These are phyloP conservation scores for Ophiorrhiza pumila DNA, from an alignment of 257 asterid genomes.

Conservation along the genomic window DNA sequence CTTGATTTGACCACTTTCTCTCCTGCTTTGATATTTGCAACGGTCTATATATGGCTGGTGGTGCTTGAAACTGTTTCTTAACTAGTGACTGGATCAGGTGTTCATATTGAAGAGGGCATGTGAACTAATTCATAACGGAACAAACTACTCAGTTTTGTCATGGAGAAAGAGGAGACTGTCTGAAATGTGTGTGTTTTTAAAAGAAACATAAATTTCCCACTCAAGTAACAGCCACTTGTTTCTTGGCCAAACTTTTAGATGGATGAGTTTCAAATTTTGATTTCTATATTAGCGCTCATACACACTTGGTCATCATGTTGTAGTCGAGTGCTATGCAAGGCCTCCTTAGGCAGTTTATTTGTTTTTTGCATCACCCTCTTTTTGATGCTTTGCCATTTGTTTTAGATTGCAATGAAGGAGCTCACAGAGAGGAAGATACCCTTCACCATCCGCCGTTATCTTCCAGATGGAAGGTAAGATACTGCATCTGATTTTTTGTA, in stretches of 20 bases:
- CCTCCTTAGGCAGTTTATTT: no score
- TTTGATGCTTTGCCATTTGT: background rate
- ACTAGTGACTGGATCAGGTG: background rate
- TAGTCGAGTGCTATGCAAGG: background rate
- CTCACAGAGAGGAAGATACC: conserved; percentile 81
- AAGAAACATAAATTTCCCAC: background rate
- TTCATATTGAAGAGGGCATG: background rate
- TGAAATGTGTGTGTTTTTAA: background rate
- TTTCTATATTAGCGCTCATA: no score
- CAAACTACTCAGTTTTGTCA: background rate
- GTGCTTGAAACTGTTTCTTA: background rate
- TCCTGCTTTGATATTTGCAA: conserved; percentile 2
- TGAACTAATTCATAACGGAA: background rate
- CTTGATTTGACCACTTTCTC: background rate
- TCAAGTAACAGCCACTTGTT: background rate
- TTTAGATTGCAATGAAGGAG: conserved; percentile 94
- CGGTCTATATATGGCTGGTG: background rate
- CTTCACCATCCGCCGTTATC: conserved; percentile 84
- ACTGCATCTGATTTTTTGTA: background rate
- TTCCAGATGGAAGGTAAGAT: conserved; percentile 84
- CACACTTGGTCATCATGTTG: no score
- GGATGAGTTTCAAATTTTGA: background rate
- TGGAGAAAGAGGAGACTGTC: background rate
- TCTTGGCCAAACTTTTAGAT: background rate
- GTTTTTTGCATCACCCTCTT: background rate